Percentiles rank a stretch among this genome's conserved stretches.
These are phyloP conservation scores for Coprinopsis cinerea DNA, from an alignment of 768 basidiomycete species.

Conservation along the genomic window DNA sequence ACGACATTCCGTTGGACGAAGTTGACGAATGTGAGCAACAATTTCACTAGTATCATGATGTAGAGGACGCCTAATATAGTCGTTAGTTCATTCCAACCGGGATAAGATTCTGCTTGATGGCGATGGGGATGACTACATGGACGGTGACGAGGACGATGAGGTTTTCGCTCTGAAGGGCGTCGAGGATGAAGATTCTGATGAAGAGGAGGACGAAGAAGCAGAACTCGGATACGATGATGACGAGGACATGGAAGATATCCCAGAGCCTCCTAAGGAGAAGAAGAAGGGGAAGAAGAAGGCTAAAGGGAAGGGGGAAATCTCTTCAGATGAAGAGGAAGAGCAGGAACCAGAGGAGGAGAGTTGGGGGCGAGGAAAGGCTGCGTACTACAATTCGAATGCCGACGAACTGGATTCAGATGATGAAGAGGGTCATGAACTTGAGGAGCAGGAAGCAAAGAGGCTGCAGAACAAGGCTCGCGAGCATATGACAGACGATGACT, in stretches of 20 bases:
- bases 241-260: conserved; percentile 25
- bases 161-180: conserved; percentile 65
- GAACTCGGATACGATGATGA: conserved; percentile 26
- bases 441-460: conserved; percentile 81
- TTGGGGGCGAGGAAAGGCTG: conserved; percentile 77
- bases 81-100: conserved; percentile 61
- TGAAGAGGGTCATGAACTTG: conserved; percentile 83
- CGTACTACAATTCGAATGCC: conserved; percentile 86
- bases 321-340: conserved; percentile 26
- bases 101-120: conserved; percentile 77
- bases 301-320: conserved; percentile 20
- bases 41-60: conserved; percentile 1
- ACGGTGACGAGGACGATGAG: conserved; percentile 53
- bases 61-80: conserved; percentile 5
- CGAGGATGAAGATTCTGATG: conserved; percentile 43
- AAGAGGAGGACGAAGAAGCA: conserved; percentile 49
- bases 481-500: conserved; percentile 71
- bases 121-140: conserved; percentile 44
- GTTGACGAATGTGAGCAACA: conserved; percentile 67
- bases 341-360: conserved; percentile 54
- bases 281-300: conserved; percentile 22
- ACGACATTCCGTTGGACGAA: conserved; percentile 71
- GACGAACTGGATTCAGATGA: conserved; percentile 77
- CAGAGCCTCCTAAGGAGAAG: conserved; percentile 21
- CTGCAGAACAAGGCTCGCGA: conserved; percentile 74